These are phyloP conservation scores for Ogataea degrootiae DNA, from an alignment of 805 yeast species.

Conservation along the genomic window DNA sequence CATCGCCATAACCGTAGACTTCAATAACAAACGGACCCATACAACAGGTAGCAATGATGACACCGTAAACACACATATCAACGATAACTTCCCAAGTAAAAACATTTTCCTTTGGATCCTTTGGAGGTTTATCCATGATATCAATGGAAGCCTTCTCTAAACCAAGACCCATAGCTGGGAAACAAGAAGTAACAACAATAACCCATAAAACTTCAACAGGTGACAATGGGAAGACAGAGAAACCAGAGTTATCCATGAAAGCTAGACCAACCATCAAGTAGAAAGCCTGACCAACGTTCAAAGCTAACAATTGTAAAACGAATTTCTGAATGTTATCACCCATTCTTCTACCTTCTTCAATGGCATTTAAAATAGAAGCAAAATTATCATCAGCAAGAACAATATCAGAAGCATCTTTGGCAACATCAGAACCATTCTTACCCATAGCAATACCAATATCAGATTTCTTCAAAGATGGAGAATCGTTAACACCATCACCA, in stretches of 20 bases:
- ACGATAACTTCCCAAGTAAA: conserved; percentile 62
- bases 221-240: conserved; percentile 76
- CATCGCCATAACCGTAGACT: conserved; percentile 63
- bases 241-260: conserved; percentile 55
- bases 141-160: conserved; percentile 61
- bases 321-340: conserved; percentile 73
- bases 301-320: conserved; percentile 66
- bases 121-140: conserved; percentile 61
- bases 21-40: conserved; percentile 60
- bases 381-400: conserved; percentile 74
- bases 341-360: conserved; percentile 80
- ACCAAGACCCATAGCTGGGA: conserved; percentile 83
- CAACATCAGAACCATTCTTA: conserved; percentile 74
- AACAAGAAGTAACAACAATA: conserved; percentile 71
- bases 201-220: conserved; percentile 82
- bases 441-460: conserved; percentile 88
- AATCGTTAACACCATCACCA: conserved; percentile 81
- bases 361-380: conserved; percentile 72
- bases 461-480: conserved; percentile 70
- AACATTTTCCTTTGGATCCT: conserved; percentile 47
- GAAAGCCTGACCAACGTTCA: conserved; percentile 67
- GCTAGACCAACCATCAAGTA: conserved; percentile 69
- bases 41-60: conserved; percentile 70
- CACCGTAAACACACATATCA: conserved; percentile 70
- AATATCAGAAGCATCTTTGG: conserved; percentile 79